Base-by-base conservation (phyloP, 2,329 filamentous ascomycete species). In the Davidsoniella virescens region DNA sequence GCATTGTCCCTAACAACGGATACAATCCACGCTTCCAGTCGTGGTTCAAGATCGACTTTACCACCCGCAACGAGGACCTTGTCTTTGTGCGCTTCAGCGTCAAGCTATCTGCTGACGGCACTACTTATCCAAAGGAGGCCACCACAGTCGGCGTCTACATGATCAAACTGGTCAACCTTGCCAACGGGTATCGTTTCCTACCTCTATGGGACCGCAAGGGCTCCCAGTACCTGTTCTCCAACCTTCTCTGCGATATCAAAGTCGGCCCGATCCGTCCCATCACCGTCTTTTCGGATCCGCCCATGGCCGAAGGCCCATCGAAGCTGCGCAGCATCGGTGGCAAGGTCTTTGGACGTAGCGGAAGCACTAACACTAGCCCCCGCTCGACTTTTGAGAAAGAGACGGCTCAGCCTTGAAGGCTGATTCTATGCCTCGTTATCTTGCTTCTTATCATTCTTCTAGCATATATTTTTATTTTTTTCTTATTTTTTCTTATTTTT, bases 1-100 rank as follows among this genome's bases (percentile, higher is more conserved):
- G 77, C 55, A 82, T 94, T 49, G 78, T 90, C 26, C 77, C 76
- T 54, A 84, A 85, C 63, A 96, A 98, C 61, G 90, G 88, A 20
- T 96, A 94, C 67, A 94, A 94, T 62, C 92, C 92, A 1, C 72
- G 81, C 50, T 98, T 94, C 64, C 78, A 88, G 57, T 79, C 86
- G 57, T 75, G 76, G 52, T 84, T 90, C 65, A 77, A 78, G 54
- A 82, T 95, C 64, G 81, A 79, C 51, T 72, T 95, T 20, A 87
- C 87, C 44, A 96, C 92, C n/a, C 93, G 93, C 61, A 88, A 90
- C 61, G 88, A 90, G 0, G 87, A 92, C 58, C 72, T 98, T 26
- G 83, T 96, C 52, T 96, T 96, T 64, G 80, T 98, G 48, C 84
- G 87, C 43, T 94, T 87, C 77, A 88, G 82, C 20, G 87, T 96